Percentiles rank a stretch among this genome's conserved stretches.
Evolutionary conservation across 345 rosid genomes (phyloP).

Genomic region (Bruguiera gymnorhiza): DNA sequence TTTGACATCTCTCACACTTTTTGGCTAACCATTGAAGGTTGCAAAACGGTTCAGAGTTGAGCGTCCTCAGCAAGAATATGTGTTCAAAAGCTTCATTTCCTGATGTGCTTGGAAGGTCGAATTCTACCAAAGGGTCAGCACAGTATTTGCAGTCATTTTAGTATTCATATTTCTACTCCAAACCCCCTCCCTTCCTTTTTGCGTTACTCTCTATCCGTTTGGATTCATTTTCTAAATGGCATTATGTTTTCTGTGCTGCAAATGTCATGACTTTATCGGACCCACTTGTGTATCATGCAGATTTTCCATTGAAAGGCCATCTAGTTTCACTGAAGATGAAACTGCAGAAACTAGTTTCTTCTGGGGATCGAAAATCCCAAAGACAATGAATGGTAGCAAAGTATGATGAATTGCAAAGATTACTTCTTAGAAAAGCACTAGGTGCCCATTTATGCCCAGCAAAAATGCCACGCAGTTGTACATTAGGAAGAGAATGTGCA

Average conservation of each 20-base stretch:
- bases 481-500: conserved; percentile 10
- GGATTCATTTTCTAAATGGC: neutral
- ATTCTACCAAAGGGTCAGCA: conserved; percentile 53
- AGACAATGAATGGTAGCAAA: conserved; percentile 4
- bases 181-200: no score
- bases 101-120: conserved; percentile 27
- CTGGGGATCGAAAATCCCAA: conserved; percentile 33
- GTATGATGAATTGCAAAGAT: conserved; percentile 1
- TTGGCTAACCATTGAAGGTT: conserved; percentile 39
- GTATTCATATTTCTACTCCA: no score
- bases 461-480: neutral
- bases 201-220: no score
- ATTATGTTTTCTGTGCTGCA: neutral
- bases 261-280: neutral
- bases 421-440: neutral
- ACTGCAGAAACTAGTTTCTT: conserved; percentile 59
- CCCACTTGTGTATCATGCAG: conserved; percentile 25
- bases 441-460: neutral
- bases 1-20: conserved; percentile 10
- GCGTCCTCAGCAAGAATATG: conserved; percentile 37
- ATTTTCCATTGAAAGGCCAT: conserved; percentile 45
- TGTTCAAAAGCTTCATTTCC: conserved; percentile 39
- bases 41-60: conserved; percentile 38
- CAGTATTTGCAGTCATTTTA: neutral
- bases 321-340: conserved; percentile 71